These are phyloP conservation scores for Neofusicoccum parvum DNA, from an alignment of 2,329 filamentous ascomycete genomes.

Conservation along the genomic window DNA sequence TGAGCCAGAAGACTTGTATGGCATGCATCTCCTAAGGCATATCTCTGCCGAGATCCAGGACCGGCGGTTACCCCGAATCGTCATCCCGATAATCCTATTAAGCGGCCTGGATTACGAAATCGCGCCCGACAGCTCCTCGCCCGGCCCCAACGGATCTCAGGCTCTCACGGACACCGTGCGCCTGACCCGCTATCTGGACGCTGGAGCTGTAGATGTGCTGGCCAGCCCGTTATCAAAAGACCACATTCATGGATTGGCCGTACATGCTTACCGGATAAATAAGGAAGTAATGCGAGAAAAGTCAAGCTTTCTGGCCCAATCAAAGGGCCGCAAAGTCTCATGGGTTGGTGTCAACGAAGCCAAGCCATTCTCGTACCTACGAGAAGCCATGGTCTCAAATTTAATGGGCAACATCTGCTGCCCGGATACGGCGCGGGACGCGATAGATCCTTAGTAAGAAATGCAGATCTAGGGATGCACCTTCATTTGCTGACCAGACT, in stretches of 20 bases:
- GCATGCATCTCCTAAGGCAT: slow-evolving; percentile 45
- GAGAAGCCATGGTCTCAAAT: slow-evolving; percentile 90
- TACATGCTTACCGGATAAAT: slow-evolving; percentile 81
- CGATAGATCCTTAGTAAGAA: slow-evolving; percentile 61
- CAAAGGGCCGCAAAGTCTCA: slow-evolving; percentile 78
- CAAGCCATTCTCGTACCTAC: slow-evolving; percentile 83
- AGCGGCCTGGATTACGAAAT: slow-evolving; percentile 40
- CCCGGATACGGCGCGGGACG: slow-evolving; percentile 63
- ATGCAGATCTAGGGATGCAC: slow-evolving; percentile 17
- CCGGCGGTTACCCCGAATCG: slow-evolving; percentile 41
- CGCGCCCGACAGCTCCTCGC: slow-evolving; percentile 9
- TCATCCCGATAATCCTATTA: slow-evolving; percentile 45
- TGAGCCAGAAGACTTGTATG: slow-evolving; percentile 46
- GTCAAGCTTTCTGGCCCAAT: slow-evolving; percentile 69
- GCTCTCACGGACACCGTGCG: slow-evolving; percentile 53
- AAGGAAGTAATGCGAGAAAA: slow-evolving; percentile 76
- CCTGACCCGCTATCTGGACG: slow-evolving; percentile 75
- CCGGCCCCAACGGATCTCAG: slow-evolving; percentile 36
- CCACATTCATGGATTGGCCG: slow-evolving; percentile 72
- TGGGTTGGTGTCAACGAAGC: slow-evolving; percentile 88
- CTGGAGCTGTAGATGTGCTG: slow-evolving; percentile 84
- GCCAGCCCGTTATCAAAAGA: slow-evolving; percentile 75
- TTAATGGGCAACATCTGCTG: slow-evolving; percentile 90
- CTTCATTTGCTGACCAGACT: slow-evolving; percentile 25
- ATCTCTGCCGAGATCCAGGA: slow-evolving; percentile 46